Base-by-base conservation (phyloP, 1,284 basidiomycete genomes). In the Trichosporon faecale region DNA sequence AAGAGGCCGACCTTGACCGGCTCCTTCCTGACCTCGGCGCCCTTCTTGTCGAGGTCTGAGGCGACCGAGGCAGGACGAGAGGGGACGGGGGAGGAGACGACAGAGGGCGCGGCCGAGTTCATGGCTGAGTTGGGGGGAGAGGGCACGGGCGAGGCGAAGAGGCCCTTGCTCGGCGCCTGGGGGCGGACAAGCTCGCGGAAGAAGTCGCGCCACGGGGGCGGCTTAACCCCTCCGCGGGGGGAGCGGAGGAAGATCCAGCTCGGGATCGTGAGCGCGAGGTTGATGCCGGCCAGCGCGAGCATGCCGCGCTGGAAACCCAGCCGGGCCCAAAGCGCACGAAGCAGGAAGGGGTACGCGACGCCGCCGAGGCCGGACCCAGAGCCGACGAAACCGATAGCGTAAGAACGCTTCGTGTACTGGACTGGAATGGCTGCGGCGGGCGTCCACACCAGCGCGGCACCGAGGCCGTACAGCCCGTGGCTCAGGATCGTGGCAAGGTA, bases 401-500 rank as follows among this genome's bases (percentile, higher is more conserved):
- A 79, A 5, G 77, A 75, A 29, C 81, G 73, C 46, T 70, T 73
- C 18, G 75, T 74, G 81, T 81, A 83, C 60, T 82, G 82, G 0
- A 78, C 79, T 3, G 74, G 72, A 18, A 82, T 76, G 3, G 80
- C 78, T 0, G 80, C 81, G 0, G 78, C 74, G 0, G 82, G 80
- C 0, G 79, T 74, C 70, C 81, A 83, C 11, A 82, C 66, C 7
- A 80, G 63, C 1, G 75, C 72, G 1, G 77, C 77, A 0, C 77
- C 77, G 11, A 81, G 68, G 25, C 82, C 82, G 64, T 78, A 80
- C 4, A 78, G 73, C 3, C 76, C 72, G 65, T 82, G 81, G 1
- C 78, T 77, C 0, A 82, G 75, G 11, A 82, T 71, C 70, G 82
- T 78, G 49, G 82, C 81, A 65, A 78, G 80, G 74, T 79, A 83